Evolutionary conservation across 352 stramenopile species (phyloP), one percentile per base, ranked within the genome.

Genomic region (Phytophthora agathidicida): DNA sequence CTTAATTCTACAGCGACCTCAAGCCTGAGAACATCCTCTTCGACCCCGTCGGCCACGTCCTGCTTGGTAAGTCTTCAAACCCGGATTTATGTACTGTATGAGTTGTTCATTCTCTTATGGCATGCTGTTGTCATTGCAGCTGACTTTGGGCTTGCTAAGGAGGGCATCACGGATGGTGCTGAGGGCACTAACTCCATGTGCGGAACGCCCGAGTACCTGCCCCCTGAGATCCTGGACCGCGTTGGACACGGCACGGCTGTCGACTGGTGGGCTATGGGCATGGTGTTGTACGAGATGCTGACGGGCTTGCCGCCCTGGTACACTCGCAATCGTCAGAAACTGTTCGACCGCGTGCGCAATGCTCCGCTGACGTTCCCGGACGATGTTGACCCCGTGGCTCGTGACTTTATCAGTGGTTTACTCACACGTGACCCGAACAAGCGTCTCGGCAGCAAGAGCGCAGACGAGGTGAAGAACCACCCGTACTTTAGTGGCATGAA

Each of bases 251-350:
- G 92, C 56, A 97, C 86, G 6, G 86, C 88, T 14, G 90, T 97
- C 10, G 92, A 98, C 69, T 98, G 91, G 89, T 98, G 92, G 92
- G 88, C 88, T 11, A 82, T 98, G 19, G 92, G 86, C 32, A 93
- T 93, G 81, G 82, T 98, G 50, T 72, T 98, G 11, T 98, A 97
- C 75, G 91, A 98, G 60, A 97, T 98, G 91, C 79, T 98, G 26
- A 98, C 86, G 59, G 91, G 91, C 0, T 71, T 97, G 32, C 89
- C 89, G 11, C 91, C 88, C 13, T 97, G 91, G 91, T 97, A 97
- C 83, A 97, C 89, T 50, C 89, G 89, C 66, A 95, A 97, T 76
- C 84, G 89, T 38, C 86, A 97, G 66, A 96, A 97, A 67, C 77
- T 97, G 24, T 96, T 97, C 39, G 83, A 96, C 55, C 84, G 91